Evolutionary conservation across 2,329 filamentous ascomycete genomes (phyloP).

Genomic region (Leptographium galeiforme): DNA sequence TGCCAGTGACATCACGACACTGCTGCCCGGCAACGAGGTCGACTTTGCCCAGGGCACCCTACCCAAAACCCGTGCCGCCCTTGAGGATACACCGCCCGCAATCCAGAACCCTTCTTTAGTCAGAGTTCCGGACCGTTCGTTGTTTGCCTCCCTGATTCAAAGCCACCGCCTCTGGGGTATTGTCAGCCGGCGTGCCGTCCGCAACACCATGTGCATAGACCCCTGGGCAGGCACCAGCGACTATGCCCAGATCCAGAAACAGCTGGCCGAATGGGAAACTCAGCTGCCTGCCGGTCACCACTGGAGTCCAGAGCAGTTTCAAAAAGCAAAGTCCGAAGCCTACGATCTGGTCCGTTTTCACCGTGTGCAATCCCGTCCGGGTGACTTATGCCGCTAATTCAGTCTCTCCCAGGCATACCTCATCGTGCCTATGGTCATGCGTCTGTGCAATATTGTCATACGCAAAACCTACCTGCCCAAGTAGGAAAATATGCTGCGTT

Average conservation of each 20-base stretch:
- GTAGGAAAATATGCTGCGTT: constrained; percentile 19
- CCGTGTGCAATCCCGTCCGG: not conserved
- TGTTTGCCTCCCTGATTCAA: constrained; percentile 43
- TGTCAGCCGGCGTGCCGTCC: constrained; percentile 34
- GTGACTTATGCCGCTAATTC: not conserved
- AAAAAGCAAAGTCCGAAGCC: constrained; percentile 31
- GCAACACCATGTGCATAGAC: constrained; percentile 25
- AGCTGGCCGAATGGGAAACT: constrained; percentile 34
- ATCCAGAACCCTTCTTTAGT: constrained; percentile 30
- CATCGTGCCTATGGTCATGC: constrained; percentile 39
- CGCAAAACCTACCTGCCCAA: constrained; percentile 44
- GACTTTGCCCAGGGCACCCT: constrained; percentile 34
- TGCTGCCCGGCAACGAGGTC: constrained; percentile 38
- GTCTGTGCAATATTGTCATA: constrained; percentile 43
- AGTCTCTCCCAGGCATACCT: constrained; percentile 31
- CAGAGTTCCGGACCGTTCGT: constrained; percentile 29
- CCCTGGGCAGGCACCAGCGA: constrained; percentile 36
- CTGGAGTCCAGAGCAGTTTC: constrained; percentile 29
- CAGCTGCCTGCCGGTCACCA: constrained; percentile 32
- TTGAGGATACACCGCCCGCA: constrained; percentile 39
- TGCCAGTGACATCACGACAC: constrained; percentile 38
- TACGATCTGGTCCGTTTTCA: constrained; percentile 31
- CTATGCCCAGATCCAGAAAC: constrained; percentile 28
- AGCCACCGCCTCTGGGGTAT: constrained; percentile 41
- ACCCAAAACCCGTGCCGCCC: constrained; percentile 36